Evolutionary conservation across 345 rosid genomes (phyloP).

Genomic region (Sonneratia caseolaris): DNA sequence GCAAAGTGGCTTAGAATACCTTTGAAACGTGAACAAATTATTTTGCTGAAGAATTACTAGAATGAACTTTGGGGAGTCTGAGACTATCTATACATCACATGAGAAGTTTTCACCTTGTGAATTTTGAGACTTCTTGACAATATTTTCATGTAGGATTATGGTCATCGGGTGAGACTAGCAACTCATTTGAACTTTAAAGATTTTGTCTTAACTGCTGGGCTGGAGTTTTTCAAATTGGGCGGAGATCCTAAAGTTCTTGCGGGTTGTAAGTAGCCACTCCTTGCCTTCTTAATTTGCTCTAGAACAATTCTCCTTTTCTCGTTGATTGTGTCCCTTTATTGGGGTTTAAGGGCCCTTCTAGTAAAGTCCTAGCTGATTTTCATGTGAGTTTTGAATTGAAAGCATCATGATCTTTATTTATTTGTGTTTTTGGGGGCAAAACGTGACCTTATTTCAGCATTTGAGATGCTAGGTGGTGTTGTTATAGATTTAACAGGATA

Average conservation of each 20-base stretch:
- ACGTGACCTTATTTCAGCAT: not conserved
- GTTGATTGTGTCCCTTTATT: not conserved
- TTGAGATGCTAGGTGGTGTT: not conserved
- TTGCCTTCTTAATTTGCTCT: not conserved
- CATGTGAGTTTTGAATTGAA: not conserved
- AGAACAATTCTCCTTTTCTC: not conserved
- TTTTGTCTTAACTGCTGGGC: slow-evolving; percentile 92
- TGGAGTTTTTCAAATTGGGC: slow-evolving; percentile 92
- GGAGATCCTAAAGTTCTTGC: slow-evolving; percentile 99
- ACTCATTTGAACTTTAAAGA: slow-evolving; percentile 98
- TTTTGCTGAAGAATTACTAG: not conserved
- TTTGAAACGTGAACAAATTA: not conserved
- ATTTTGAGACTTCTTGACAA: slow-evolving; percentile 3
- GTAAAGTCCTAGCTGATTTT: too few relatives aligned
- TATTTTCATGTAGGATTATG: slow-evolving; percentile 71
- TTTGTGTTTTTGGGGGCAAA: not conserved
- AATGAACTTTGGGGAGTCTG: not conserved
- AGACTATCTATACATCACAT: not conserved
- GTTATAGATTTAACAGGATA: not conserved
- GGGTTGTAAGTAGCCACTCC: slow-evolving; percentile 62
- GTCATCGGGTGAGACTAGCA: slow-evolving; percentile 98
- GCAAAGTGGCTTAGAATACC: not conserved
- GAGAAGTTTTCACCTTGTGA: not conserved
- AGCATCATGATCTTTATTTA: not conserved
- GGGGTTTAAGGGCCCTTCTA: too few relatives aligned